A percentile compares a stretch with the other conserved stretches of the same genome.
phyloP scores from a whole-genome alignment of 2,329 filamentous ascomycete species.

The Colletotrichum lupini region DNA sequence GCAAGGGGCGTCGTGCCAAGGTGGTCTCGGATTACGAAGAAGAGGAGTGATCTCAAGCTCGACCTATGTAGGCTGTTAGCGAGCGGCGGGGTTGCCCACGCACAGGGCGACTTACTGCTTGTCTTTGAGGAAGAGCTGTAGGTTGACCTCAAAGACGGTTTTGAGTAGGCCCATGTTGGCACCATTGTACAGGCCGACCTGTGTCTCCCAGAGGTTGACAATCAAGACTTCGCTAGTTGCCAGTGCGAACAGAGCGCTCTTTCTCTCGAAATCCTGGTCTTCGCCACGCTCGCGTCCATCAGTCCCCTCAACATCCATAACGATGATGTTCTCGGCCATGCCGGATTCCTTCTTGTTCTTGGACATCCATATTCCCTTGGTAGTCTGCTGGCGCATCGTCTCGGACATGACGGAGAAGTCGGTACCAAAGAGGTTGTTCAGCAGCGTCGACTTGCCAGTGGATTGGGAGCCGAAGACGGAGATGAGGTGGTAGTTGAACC shows the following conservation, averaged over 20 bases:
- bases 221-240: constrained; percentile 98
- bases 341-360: constrained; percentile 82
- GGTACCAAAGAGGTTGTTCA: constrained; percentile 96
- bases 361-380: constrained; percentile 99
- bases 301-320: constrained; percentile 99
- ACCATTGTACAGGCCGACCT: constrained; percentile 97
- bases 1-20: constrained; percentile 89
- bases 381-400: constrained; percentile 92
- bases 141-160: constrained; percentile 98
- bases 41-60: constrained; percentile 88
- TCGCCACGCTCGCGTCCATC: constrained; percentile 96
- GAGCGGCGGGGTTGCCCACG: constrained; percentile 1
- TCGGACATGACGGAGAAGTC: constrained; percentile 99
- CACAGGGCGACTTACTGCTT: constrained; percentile 73
- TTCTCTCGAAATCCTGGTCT: constrained; percentile 98
- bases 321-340: constrained; percentile 98
- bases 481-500: constrained; percentile 99
- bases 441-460: constrained; percentile 95
- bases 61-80: constrained; percentile 63
- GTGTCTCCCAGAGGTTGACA: constrained; percentile 99
- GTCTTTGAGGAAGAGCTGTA: constrained; percentile 97
- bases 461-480: constrained; percentile 99
- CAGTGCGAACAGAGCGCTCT: constrained; percentile 95
- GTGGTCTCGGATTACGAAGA: constrained; percentile 99
- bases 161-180: constrained; percentile 99